phyloP scores from a whole-genome alignment of 371 early-diverging fungal species.

The Capillidium rhysosporum region DNA sequence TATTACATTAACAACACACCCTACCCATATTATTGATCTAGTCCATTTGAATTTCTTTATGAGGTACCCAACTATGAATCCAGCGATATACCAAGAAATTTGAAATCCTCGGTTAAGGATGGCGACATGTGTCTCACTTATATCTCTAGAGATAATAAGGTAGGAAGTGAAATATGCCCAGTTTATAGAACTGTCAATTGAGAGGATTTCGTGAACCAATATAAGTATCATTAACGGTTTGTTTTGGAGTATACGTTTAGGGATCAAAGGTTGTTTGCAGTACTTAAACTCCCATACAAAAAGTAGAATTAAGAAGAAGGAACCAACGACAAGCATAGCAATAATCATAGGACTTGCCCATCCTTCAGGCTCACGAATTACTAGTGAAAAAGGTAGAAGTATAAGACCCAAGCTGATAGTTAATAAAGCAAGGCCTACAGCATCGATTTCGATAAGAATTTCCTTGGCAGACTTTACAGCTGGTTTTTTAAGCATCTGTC shows the following conservation, averaged over 20 bases:
- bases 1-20: neutral
- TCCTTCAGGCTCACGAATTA: neutral
- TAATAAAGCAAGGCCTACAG: neutral
- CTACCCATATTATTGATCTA: neutral
- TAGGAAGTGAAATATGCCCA: neutral
- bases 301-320: neutral
- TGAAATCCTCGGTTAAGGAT: neutral
- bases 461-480: neutral
- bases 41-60: neutral
- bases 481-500: no score
- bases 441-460: neutral
- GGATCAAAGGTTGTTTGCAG: neutral
- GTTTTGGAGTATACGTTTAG: neutral
- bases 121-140: neutral
- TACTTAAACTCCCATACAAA: neutral
- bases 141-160: neutral
- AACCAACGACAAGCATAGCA: neutral
- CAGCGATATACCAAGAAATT: neutral
- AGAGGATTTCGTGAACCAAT: neutral
- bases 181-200: neutral
- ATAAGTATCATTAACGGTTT: neutral
- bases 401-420: neutral
- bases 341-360: neutral
- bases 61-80: neutral
- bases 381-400: neutral